phyloP scores from a whole-genome alignment of 2,329 filamentous ascomycete species.

The Calycina herbarum region DNA sequence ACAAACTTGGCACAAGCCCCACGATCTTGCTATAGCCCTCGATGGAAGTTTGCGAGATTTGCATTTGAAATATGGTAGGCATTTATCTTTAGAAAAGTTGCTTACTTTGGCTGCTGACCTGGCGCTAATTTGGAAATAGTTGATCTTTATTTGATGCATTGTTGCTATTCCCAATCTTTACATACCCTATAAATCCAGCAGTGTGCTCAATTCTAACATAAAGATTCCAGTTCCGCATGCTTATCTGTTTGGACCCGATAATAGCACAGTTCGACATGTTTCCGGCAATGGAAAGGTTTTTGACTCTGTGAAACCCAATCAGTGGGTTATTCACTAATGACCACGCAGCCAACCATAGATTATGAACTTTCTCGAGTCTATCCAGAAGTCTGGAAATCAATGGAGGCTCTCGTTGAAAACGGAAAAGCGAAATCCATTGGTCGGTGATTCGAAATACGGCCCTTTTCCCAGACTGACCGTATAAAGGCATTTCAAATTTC shows the following conservation, averaged over 20 bases:
- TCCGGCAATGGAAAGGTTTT: background rate
- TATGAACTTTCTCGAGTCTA: constrained; percentile 2
- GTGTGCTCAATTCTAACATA: too few relatives aligned
- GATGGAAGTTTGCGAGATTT: constrained; percentile 8
- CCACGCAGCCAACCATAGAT: background rate
- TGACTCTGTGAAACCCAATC: background rate
- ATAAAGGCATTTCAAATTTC: constrained; percentile 10
- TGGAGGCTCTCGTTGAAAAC: constrained; percentile 5
- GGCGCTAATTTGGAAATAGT: background rate
- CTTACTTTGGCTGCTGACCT: background rate
- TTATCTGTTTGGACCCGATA: too few relatives aligned
- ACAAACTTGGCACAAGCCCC: constrained; percentile 1
- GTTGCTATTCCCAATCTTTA: too few relatives aligned
- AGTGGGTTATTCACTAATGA: background rate
- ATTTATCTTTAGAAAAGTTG: too few relatives aligned
- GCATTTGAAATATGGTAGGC: constrained; percentile 2
- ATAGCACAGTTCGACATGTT: background rate
- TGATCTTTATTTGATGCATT: too few relatives aligned
- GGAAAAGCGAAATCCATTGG: constrained; percentile 9
- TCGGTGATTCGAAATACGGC: background rate
- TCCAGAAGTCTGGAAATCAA: constrained; percentile 2
- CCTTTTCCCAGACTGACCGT: background rate
- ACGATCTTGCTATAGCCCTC: background rate
- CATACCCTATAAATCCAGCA: too few relatives aligned
- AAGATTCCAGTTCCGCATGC: too few relatives aligned